Evolutionary conservation across 2,329 filamentous ascomycete species (phyloP).

Genomic region (Trichocomaceae sp.): DNA sequence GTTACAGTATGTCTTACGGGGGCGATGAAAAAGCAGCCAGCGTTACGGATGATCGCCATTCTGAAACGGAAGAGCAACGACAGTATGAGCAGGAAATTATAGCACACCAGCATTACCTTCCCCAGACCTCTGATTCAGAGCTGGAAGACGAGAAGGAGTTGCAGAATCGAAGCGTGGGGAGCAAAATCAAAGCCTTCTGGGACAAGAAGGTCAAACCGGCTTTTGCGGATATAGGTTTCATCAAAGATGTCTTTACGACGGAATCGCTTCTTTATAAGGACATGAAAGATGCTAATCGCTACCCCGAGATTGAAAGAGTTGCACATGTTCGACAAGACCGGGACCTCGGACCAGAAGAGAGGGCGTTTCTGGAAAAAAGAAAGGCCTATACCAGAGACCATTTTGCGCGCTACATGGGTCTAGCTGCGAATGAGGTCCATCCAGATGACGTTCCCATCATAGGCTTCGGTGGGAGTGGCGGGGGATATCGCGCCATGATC

Average conservation of each 20-base stretch:
- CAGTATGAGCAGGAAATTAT: constrained; percentile 11
- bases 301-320: constrained; percentile 7
- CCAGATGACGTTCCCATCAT: constrained; percentile 12
- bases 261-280: constrained; percentile 8
- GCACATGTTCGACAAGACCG: constrained; percentile 6
- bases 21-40: background rate
- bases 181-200: constrained; percentile 3
- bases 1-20: background rate
- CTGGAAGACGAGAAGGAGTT: constrained; percentile 7
- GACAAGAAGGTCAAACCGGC: constrained; percentile 12
- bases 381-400: constrained; percentile 4
- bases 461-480: constrained; percentile 11
- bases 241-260: constrained; percentile 13
- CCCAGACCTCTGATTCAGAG: background rate
- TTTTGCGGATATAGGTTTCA: constrained; percentile 11
- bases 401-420: constrained; percentile 9
- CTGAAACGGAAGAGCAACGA: constrained; percentile 9
- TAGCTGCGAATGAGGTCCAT: constrained; percentile 9
- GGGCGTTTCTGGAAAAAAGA: constrained; percentile 6
- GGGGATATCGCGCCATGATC: constrained; percentile 13
- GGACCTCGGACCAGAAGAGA: constrained; percentile 5
- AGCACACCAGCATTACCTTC: constrained; percentile 3
- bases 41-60: background rate
- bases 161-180: background rate
- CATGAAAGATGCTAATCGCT: constrained; percentile 2